Conservation (phyloP, 805 yeast genomes). For the Candida quercuum region DNA sequence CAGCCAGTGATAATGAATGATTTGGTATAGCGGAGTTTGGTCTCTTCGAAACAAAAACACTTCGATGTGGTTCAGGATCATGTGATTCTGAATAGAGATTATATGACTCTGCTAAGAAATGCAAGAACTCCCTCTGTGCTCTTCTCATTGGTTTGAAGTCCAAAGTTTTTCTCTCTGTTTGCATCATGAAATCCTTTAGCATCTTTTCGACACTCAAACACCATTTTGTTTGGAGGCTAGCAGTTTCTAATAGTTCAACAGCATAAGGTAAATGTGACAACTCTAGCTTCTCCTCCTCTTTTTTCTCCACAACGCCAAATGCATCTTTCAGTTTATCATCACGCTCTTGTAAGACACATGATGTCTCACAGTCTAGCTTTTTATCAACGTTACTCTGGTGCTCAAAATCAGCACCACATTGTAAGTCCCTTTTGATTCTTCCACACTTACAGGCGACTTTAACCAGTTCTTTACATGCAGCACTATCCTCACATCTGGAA, state of each 20-base stretch:
- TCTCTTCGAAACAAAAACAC: slow-evolving; percentile 52
- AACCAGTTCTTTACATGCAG: slow-evolving; percentile 48
- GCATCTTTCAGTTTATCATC: slow-evolving; percentile 61
- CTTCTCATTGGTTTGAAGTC: slow-evolving; percentile 72
- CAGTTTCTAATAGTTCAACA: slow-evolving; percentile 16
- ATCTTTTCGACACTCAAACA: slow-evolving; percentile 56
- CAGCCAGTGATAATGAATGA: slow-evolving; percentile 40
- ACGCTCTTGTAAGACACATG: slow-evolving; percentile 57
- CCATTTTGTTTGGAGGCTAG: slow-evolving; percentile 53
- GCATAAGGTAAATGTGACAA: slow-evolving; percentile 19
- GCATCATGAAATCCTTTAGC: slow-evolving; percentile 45
- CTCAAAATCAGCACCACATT: slow-evolving; percentile 51
- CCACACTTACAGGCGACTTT: slow-evolving; percentile 62
- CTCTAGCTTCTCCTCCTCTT: slow-evolving; percentile 4
- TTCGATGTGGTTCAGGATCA: slow-evolving; percentile 75
- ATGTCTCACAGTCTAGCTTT: slow-evolving; percentile 58
- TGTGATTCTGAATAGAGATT: slow-evolving; percentile 65
- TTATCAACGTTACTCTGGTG: slow-evolving; percentile 29
- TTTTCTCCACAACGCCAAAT: slow-evolving; percentile 31
- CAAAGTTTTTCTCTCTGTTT: slow-evolving; percentile 34
- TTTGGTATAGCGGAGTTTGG: slow-evolving; percentile 33
- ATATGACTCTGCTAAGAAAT: slow-evolving; percentile 56
- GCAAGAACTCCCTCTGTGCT: slow-evolving; percentile 67
- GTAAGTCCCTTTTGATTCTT: slow-evolving; percentile 36
- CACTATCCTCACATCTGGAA: slow-evolving; percentile 43